Conservation (phyloP, 352 stramenopile genomes). For the Phytophthora idaei region DNA sequence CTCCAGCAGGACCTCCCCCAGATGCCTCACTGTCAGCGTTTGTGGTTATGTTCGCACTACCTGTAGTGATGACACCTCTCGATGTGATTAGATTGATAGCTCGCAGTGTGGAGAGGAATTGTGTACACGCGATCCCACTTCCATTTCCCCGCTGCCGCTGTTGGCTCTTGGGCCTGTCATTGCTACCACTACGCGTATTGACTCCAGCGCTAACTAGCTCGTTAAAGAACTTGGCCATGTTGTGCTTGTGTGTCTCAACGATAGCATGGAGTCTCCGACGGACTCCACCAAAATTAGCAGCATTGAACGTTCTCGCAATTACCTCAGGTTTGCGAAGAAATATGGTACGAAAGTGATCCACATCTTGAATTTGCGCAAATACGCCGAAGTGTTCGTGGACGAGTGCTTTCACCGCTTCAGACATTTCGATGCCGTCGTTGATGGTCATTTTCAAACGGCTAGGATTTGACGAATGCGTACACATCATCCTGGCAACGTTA, state of each 20-base stretch:
- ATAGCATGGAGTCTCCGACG: constrained; percentile 33
- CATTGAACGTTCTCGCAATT: not conserved
- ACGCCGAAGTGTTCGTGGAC: constrained; percentile 57
- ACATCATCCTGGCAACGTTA: constrained; percentile 52
- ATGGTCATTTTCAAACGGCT: constrained; percentile 42
- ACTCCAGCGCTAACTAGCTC: constrained; percentile 31
- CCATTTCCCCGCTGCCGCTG: not conserved
- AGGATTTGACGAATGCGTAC: constrained; percentile 45
- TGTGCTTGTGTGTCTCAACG: constrained; percentile 37
- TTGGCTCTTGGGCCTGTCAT: constrained; percentile 11
- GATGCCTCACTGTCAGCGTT: constrained; percentile 6
- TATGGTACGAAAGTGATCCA: constrained; percentile 60
- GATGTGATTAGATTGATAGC: constrained; percentile 37
- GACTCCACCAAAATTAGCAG: not conserved
- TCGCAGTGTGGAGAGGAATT: constrained; percentile 41
- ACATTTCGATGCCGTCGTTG: constrained; percentile 67
- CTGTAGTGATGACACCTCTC: not conserved
- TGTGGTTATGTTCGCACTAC: not conserved
- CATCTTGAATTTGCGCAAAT: constrained; percentile 70
- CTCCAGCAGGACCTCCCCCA: constrained; percentile 5
- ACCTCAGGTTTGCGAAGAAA: constrained; percentile 44
- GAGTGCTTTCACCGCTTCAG: constrained; percentile 52
- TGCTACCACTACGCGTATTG: constrained; percentile 12
- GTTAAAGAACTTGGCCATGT: constrained; percentile 50
- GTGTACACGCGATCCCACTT: constrained; percentile 33